Evolutionary conservation across 1,284 basidiomycete genomes (phyloP).

Genomic region (Trametes hirsuta): DNA sequence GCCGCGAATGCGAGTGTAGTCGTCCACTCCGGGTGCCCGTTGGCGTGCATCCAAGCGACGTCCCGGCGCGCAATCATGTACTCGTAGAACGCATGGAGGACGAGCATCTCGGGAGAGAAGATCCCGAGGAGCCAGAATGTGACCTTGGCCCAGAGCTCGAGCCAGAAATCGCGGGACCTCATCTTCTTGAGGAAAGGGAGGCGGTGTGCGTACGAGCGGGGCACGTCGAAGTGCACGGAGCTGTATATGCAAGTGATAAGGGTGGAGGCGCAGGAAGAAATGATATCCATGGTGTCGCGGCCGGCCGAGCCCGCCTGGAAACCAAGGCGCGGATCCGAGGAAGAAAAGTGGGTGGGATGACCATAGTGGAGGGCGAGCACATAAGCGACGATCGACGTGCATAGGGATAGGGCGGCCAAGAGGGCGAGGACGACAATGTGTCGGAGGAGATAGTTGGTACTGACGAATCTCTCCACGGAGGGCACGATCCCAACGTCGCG

Average conservation of each 20-base stretch:
- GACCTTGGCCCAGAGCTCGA: conserved; percentile 16
- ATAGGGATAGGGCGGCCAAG: not conserved
- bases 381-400: conserved; percentile 1
- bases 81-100: conserved; percentile 16
- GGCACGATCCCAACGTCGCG: conserved; percentile 13
- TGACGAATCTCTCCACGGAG: conserved; percentile 15
- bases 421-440: conserved; percentile 9
- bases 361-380: conserved; percentile 7
- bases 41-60: conserved; percentile 14
- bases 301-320: conserved; percentile 10
- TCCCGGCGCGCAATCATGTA: conserved; percentile 13
- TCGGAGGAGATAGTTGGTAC: conserved; percentile 14
- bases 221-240: conserved; percentile 17
- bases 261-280: conserved; percentile 13
- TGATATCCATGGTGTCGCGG: conserved; percentile 13
- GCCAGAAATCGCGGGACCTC: conserved; percentile 12
- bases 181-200: conserved; percentile 1
- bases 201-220: conserved; percentile 13
- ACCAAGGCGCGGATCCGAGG: conserved; percentile 12
- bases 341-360: conserved; percentile 5
- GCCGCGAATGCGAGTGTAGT: conserved; percentile 10
- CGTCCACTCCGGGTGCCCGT: conserved; percentile 9
- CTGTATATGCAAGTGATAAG: conserved; percentile 16
- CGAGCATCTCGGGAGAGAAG: conserved; percentile 18
- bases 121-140: conserved; percentile 15